A percentile compares a stretch with the other conserved stretches of the same genome.
Conservation (phyloP, 1,284 basidiomycete genomes). For the Mrakiaceae sp. region DNA sequence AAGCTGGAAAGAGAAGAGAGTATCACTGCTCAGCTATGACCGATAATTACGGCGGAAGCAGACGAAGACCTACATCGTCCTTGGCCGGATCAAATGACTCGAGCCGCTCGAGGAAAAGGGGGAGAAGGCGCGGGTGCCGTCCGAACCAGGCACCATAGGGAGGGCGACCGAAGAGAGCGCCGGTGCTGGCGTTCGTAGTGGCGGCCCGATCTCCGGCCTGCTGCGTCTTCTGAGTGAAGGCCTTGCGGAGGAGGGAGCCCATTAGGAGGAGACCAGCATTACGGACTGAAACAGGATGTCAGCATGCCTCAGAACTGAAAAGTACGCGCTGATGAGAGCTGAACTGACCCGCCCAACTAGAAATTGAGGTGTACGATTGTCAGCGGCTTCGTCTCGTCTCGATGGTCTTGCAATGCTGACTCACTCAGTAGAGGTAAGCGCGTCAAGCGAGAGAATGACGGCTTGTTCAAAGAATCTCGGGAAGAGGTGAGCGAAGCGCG, state of each 20-base stretch:
- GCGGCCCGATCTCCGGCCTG: no score
- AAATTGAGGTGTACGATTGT: no score
- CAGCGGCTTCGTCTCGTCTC: no score
- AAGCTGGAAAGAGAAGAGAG: background rate
- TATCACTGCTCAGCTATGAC: no score
- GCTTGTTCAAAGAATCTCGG: background rate
- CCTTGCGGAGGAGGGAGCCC: background rate
- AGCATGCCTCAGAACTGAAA: no score
- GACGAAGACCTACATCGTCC: no score
- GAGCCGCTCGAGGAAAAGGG: background rate
- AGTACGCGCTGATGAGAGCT: no score
- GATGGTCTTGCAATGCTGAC: background rate
- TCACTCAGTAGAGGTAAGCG: slow-evolving; percentile 4
- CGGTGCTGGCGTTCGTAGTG: no score
- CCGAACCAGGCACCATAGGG: background rate
- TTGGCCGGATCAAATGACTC: background rate
- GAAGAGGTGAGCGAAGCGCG: background rate
- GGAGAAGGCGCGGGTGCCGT: background rate
- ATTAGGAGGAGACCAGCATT: slow-evolving; percentile 9
- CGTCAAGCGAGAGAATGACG: background rate
- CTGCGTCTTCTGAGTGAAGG: slow-evolving; percentile 3
- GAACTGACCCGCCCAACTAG: no score
- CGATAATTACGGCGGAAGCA: no score
- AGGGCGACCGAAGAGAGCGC: no score
- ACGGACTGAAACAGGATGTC: background rate